Evolutionary conservation across 306 rosid genomes (phyloP).

Genomic region (Vigna unguiculata): DNA sequence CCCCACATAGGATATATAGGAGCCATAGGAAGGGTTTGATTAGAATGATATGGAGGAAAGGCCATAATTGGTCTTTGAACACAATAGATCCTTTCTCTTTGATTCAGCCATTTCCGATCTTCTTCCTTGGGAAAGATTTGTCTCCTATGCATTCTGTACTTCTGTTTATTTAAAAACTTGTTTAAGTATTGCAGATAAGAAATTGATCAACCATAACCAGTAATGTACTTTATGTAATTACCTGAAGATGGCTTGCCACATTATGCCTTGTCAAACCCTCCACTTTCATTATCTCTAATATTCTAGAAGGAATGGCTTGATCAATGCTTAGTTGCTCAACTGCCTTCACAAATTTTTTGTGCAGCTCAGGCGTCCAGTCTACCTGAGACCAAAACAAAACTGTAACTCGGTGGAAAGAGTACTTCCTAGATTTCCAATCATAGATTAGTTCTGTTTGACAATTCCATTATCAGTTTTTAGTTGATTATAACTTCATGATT

Average conservation of each 20-base stretch:
- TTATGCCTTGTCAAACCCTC: constrained; percentile 96
- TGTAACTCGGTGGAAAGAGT: neutral
- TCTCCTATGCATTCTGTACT: constrained; percentile 91
- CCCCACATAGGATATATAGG: constrained; percentile 83
- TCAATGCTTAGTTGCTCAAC: constrained; percentile 92
- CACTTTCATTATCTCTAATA: constrained; percentile 85
- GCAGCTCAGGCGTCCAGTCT: constrained; percentile 93
- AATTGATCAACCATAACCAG: constrained; percentile 4
- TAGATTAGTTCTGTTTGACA: constrained; percentile 12
- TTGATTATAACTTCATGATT: constrained; percentile 7
- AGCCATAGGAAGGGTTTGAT: constrained; percentile 57
- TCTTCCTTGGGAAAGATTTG: constrained; percentile 87
- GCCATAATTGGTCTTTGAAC: constrained; percentile 82
- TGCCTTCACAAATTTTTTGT: constrained; percentile 89
- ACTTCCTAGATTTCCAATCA: constrained; percentile 11
- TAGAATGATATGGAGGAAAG: constrained; percentile 73
- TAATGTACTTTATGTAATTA: constrained; percentile 44
- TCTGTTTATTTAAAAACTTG: constrained; percentile 53
- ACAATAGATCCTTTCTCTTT: constrained; percentile 67
- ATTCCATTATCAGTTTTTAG: constrained; percentile 23
- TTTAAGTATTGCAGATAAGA: constrained; percentile 2
- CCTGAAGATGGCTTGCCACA: constrained; percentile 98
- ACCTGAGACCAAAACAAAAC: constrained; percentile 63
- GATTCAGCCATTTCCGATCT: constrained; percentile 64
- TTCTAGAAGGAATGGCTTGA: constrained; percentile 97